Base-by-base conservation (phyloP, 1,284 basidiomycete species). In the Leccinum solheimii region DNA sequence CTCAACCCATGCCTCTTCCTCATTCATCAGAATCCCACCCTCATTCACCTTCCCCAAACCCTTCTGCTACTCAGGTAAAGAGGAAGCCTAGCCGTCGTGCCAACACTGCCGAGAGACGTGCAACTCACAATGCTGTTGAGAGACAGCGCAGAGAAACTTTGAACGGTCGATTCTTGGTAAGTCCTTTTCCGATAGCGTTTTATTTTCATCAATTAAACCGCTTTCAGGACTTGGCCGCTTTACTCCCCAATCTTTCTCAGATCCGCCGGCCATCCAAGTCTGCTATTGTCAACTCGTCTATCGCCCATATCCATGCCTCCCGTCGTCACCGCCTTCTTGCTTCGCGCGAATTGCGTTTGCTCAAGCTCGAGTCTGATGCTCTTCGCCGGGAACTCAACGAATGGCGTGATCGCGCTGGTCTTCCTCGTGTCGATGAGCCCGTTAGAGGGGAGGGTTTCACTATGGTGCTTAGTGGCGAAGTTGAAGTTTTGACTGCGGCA, bases 121-220 rank as follows among this genome's bases (percentile, higher is more conserved):
- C 94, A 6, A 94, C 92, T 43, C 95, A 97, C 80, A 98, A 98
- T 72, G 95, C 95, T 34, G 93, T 97, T 62, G 95, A 97, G 79
- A 84, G 95, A 61, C 91, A 92, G 70, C 86, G 95, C 57, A 82
- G 95, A 62, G 95, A 97, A 80, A 95, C 92, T 36, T 80, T 97
- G 63, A 97, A 97, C 75, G 84, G 89, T 57, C 86, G 94, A 64
- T 97, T 97, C 81, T 79, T 95, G 69, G 91, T 88, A 71, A 69
- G 86, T 81, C 56, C 54, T 57, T 63, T 69, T 62, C 58, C 56
- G 32, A 64, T 55, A 54, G 16, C 60, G 36, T 5, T 59, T 59
- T 45, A 21, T 53, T 52, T 55, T 57, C 53, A 62, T 66, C 55
- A 63, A 62, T 76, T 71, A 68, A 66, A 21, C 13, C 49, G 19